Conservation (phyloP, 73 alveolate genomes). For the Strombidium stylifer region DNA sequence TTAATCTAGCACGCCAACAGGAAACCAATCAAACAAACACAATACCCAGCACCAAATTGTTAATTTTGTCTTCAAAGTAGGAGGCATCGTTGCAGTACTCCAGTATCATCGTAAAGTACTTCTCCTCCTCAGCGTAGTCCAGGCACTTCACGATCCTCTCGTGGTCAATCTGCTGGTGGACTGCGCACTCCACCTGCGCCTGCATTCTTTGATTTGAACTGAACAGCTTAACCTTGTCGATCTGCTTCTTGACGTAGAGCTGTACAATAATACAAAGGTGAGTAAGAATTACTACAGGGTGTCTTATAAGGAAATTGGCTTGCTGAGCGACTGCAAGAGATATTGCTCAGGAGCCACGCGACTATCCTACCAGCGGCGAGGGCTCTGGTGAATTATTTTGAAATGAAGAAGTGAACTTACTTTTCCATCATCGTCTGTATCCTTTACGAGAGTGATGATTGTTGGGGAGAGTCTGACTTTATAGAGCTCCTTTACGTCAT, state of each 20-base stretch:
- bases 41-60: conserved; percentile 6
- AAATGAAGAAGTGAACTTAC: too few species aligned
- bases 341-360: too few species aligned
- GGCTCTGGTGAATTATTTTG: too few species aligned
- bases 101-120: conserved; percentile 43
- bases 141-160: conserved; percentile 51
- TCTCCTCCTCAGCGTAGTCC: conserved; percentile 61
- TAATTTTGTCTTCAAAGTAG: conserved; percentile 52
- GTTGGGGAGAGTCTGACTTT: too few species aligned
- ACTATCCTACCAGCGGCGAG: too few species aligned
- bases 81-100: conserved; percentile 61
- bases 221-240: conserved; percentile 12
- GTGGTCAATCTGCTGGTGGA: conserved; percentile 52
- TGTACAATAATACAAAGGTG: background rate
- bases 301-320: too few species aligned
- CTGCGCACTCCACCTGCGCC: conserved; percentile 59
- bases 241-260: conserved; percentile 12
- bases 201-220: background rate
- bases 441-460: too few species aligned
- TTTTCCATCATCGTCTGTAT: too few species aligned
- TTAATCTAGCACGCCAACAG: conserved; percentile 47
- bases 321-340: too few species aligned
- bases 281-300: too few species aligned
- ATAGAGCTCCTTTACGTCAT: too few species aligned
- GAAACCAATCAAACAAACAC: conserved; percentile 1